phyloP scores from a whole-genome alignment of 2,329 filamentous ascomycete species.

The Incumbomyces delicatus region DNA sequence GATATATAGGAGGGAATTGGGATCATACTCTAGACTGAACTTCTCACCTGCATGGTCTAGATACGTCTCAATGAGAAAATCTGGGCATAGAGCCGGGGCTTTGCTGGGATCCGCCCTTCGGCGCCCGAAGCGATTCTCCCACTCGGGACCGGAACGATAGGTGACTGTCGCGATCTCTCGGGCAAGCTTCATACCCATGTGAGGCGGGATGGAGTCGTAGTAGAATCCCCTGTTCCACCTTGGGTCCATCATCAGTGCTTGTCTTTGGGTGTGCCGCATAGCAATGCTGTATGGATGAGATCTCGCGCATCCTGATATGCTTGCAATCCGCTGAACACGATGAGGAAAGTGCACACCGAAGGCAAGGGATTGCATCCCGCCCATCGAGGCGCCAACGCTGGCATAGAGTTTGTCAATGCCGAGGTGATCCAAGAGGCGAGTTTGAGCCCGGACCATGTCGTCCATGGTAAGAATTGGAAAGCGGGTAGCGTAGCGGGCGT shows the following conservation, averaged over 20 bases:
- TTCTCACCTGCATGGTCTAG: conserved; percentile 97
- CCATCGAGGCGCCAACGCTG: conserved; percentile 94
- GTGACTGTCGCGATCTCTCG: conserved; percentile 96
- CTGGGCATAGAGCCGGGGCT: conserved; percentile 86
- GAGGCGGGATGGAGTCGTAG: conserved; percentile 74
- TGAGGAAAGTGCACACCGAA: conserved; percentile 75
- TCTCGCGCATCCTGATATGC: conserved; percentile 84
- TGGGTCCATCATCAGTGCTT: conserved; percentile 98
- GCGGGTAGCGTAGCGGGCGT: conserved; percentile 78
- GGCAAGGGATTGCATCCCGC: conserved; percentile 92
- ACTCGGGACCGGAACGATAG: conserved; percentile 91
- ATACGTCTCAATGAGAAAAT: conserved; percentile 97
- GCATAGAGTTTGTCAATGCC: conserved; percentile 73
- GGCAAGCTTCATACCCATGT: conserved; percentile 95
- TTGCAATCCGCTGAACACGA: conserved; percentile 71
- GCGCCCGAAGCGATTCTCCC: conserved; percentile 89
- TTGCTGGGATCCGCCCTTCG: conserved; percentile 75
- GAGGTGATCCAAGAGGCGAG: conserved; percentile 71
- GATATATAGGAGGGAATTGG: conserved; percentile 90
- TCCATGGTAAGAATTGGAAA: conserved; percentile 94
- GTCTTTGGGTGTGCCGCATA: conserved; percentile 94
- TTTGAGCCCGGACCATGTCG: conserved; percentile 96
- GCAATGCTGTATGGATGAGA: conserved; percentile 97
- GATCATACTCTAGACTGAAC: conserved; percentile 92
- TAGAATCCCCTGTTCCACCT: conserved; percentile 96